Percentiles rank a stretch among this genome's conserved stretches.
Conservation (phyloP, 2,329 filamentous ascomycete species). For the Colletotrichum musicola region DNA sequence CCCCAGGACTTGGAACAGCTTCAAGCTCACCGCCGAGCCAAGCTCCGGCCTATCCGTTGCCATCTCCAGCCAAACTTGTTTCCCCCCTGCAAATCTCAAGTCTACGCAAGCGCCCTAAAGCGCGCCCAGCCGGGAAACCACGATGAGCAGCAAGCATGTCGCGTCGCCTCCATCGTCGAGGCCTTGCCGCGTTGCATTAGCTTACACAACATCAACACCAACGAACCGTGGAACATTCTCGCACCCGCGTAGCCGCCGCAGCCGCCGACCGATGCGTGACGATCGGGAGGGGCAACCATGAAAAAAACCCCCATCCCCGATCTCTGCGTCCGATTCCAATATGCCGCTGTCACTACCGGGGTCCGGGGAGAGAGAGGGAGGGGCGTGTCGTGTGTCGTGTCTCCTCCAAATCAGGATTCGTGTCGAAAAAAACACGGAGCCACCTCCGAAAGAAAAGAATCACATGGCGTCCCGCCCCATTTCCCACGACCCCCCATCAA, state of each 20-base stretch:
- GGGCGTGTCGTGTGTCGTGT: neutral
- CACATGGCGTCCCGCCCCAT: neutral
- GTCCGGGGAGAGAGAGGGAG: neutral
- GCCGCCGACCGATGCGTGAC: neutral
- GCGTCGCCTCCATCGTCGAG: neutral
- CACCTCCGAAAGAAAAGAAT: neutral
- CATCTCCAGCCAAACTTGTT: no score
- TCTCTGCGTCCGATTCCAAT: neutral
- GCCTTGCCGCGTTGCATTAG: neutral
- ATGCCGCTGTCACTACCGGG: neutral
- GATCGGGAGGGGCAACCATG: neutral
- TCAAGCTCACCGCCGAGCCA: no score
- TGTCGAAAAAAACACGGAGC: neutral
- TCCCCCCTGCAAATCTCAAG: no score
- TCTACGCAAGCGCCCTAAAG: no score
- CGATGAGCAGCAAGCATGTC: no score
- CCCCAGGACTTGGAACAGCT: no score
- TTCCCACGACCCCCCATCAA: no score
- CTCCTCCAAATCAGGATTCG: neutral
- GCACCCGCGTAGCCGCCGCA: neutral
- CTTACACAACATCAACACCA: neutral
- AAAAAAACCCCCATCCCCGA: neutral
- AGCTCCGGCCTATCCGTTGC: no score
- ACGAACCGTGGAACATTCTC: neutral
- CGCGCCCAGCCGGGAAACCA: no score